Evolutionary conservation across 257 asterid species (phyloP), one percentile per base, ranked within the genome.

Genomic region (Petrea volubilis): DNA sequence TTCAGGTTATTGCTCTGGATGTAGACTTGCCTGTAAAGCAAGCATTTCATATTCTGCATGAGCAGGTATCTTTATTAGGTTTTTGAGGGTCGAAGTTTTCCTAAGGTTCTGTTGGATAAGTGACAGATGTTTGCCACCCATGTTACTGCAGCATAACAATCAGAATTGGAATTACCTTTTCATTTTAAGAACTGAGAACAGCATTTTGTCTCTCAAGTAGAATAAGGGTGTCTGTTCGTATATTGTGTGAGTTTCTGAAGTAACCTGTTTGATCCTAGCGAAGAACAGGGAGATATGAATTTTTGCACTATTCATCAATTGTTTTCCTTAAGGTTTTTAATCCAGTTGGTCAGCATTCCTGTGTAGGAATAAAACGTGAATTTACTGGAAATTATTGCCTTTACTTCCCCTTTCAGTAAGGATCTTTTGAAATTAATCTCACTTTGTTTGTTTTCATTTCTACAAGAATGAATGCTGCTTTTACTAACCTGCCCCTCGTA

Each of bases 31-130:
- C 97, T 51, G 95, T 93, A 74, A 93, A 90, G 82, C 97, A 90
- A 77, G 98, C 97, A 36, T 90, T 93, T 83, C 96, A 91, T 83
- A 93, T 93, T 79, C 87, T 93, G 73, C 94, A 93, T 6, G 98
- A 95, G 84, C 98, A 95, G 97, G 99, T 95, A 85, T 36, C 49
- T 56, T n/a, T 46, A 29, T 76, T 67, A 43, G 51, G 68, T 49
- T 67, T 59, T 68, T 43, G 56, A 33, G 41, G 66, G 64, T 53
- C 25, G 36, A 24, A 33, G 11, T 29, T 64, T 9, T 28, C 46
- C 36, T 49, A 67, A 41, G 52, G 34, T 50, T 44, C 46, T 60
- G 24, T 41, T 50, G 68, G 62, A 41, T 66, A 46, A 29, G 14
- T 49, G 24, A 46, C 23, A 38, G 40, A 50, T 68, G 33, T 59